Evolutionary conservation across 2,329 filamentous ascomycete species (phyloP).

Genomic region (Aspergillus melleus): DNA sequence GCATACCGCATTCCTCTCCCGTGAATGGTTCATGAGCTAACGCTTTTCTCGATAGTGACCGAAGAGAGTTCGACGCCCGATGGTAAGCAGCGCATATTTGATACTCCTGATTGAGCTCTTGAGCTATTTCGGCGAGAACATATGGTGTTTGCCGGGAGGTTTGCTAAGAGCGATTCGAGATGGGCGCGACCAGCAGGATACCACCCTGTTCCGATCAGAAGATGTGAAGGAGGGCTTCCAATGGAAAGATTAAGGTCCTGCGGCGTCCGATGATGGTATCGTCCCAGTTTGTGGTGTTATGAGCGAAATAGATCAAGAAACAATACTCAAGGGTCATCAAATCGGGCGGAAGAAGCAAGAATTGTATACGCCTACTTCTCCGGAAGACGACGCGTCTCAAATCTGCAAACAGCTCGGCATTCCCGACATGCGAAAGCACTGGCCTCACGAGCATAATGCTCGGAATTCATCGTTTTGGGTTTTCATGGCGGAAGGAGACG

Average conservation of each 20-base stretch:
- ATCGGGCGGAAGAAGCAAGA: neutral
- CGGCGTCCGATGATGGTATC: no score
- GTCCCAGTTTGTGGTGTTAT: neutral
- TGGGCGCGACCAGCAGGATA: no score
- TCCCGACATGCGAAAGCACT: neutral
- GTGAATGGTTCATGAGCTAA: conserved; percentile 8
- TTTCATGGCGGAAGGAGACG: no score
- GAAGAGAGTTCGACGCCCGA: neutral
- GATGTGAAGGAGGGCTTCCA: no score
- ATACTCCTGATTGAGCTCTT: neutral
- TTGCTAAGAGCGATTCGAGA: neutral
- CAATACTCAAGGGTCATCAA: neutral
- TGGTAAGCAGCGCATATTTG: neutral
- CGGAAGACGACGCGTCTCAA: neutral
- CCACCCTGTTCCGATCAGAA: no score
- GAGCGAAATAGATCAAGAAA: neutral
- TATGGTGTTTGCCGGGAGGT: neutral
- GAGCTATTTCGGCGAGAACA: no score
- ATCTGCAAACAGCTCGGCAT: neutral
- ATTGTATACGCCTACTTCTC: neutral
- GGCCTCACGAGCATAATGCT: no score
- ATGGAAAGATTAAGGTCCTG: no score
- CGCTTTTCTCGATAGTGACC: neutral
- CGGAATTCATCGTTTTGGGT: no score
- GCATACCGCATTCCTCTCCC: conserved; percentile 12